These are phyloP conservation scores for Cercospora sp. DNA, from an alignment of 2,329 filamentous ascomycete species.

Conservation along the genomic window DNA sequence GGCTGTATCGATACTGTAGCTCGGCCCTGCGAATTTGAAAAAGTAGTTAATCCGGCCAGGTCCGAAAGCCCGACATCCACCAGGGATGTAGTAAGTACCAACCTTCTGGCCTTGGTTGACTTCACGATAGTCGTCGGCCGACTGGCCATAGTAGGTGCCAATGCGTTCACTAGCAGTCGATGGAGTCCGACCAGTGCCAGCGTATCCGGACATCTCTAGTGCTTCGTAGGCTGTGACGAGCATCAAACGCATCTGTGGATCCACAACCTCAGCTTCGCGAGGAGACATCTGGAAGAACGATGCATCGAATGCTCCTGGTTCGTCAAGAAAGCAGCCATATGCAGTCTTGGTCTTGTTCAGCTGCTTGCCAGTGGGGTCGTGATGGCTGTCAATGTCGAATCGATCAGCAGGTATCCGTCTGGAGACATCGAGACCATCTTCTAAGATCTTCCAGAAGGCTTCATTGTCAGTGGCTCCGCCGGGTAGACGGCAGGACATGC, in stretches of 20 bases:
- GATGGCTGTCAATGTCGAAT: slow-evolving; percentile 22
- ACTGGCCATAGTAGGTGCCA: slow-evolving; percentile 40
- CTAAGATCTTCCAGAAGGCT: slow-evolving; percentile 23
- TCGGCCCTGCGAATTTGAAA: slow-evolving; percentile 32
- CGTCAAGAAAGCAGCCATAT: slow-evolving; percentile 43
- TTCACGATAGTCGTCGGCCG: slow-evolving; percentile 39
- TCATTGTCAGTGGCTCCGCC: slow-evolving; percentile 15
- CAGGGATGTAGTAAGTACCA: slow-evolving; percentile 31
- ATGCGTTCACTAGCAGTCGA: slow-evolving; percentile 35
- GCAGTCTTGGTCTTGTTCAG: slow-evolving; percentile 30
- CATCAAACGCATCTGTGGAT: slow-evolving; percentile 19
- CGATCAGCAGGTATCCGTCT: slow-evolving; percentile 17
- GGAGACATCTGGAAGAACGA: slow-evolving; percentile 45
- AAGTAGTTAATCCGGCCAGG: slow-evolving; percentile 31
- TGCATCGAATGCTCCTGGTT: slow-evolving; percentile 43
- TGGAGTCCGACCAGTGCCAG: slow-evolving; percentile 31
- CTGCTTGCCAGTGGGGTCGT: slow-evolving; percentile 19
- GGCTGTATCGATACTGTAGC: slow-evolving; percentile 35
- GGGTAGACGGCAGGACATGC: slow-evolving; percentile 16
- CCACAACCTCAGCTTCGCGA: slow-evolving; percentile 25
- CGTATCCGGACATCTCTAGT: slow-evolving; percentile 22
- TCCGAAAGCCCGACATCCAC: slow-evolving; percentile 32
- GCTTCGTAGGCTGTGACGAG: slow-evolving; percentile 26
- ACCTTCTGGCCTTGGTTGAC: slow-evolving; percentile 33
- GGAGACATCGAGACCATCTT: slow-evolving; percentile 16